Evolutionary conservation across 371 early-diverging fungal species (phyloP), one percentile per base, ranked within the genome.

Genomic region (Amoeboradix gromovi): DNA sequence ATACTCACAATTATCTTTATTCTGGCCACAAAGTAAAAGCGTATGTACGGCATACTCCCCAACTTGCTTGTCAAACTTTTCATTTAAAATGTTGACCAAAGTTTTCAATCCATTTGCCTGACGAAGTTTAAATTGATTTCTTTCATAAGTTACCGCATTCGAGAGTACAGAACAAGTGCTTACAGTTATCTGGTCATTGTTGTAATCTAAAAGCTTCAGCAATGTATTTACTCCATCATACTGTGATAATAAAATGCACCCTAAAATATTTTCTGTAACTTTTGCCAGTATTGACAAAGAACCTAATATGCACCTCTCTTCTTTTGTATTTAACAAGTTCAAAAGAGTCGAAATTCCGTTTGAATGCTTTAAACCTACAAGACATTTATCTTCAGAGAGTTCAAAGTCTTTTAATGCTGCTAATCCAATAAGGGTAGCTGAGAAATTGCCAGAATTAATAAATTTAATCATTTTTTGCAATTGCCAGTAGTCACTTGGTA

Each of bases 401-500:
- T 82, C 83, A 69, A 79, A 81, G 72, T 82, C 83, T 27, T 80
- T 72, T 0, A 82, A 71, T 0, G 80, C 77, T 73, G 80, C 81
- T n/a, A 81, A 79, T 48, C 81, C 81, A 66, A 82, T 82, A 70
- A 82, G 79, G 27, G 83, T 82, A 1, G 83, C 81, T 0, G 81
- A 81, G 68, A 78, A 81, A 72, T 82, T 82, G 1, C 83, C 83
- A 31, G 71, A 72, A 0, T 80, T 75, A 16, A 81, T 70, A 68
- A 80, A 82, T 70, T 81, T 81, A 65, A 81, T 78, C 1, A 82
- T 75, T 70, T 81, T 81, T 71, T 80, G 81, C 29, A 82, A 80
- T 68, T 78, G 79, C 71, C 80, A 82, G 73, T 81, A 80, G 68
- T 82, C 83, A 27, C 80, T 75, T 2, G 80, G 80, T 0, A 79